Base-by-base conservation (phyloP, 345 rosid species). In the Ailanthus altissimus region DNA sequence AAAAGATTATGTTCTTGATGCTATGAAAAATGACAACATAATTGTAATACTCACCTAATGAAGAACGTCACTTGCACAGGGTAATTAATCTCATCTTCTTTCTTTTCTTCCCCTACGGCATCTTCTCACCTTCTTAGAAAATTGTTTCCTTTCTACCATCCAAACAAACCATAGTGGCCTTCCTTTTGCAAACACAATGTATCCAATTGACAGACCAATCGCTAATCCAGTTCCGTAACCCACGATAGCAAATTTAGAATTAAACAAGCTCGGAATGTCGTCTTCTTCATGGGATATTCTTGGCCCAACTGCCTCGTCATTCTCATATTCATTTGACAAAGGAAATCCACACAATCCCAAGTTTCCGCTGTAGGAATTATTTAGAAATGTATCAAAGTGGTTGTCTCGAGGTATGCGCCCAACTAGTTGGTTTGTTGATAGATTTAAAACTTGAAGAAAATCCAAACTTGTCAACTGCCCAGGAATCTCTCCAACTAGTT, bases 401-500 rank as follows among this genome's bases (percentile, higher is more conserved):
- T 20, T 20, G 3, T 73, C 72, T 23, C 25, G 40, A 51, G 78
- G 72, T n/a, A 75, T 67, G 2, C 25, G 65, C 13, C 79, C 66
- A 1, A 3, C 53, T 8, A 57, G 65, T 26, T 38, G 66, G 21
- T 67, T 76, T 5, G 45, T 2, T 0, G 79, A 51, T 14, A 66
- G 73, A 10, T 53, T 76, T 9, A 76, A 6, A 5, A 65, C 49
- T 13, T 23, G n/a, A 5, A 78, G 74, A 0, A 50, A 47, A 0
- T 57, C 56, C 20, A 82, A 21, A 21, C 26, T 20, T 47, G 45
- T 40, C 15, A 75, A 42, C 2, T 82, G 20, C 11, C 0, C 7
- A 0, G 79, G 84, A 46, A 81, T 81, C 5, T 9, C 5, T 0
- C 79, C 77, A 25, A 2, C 13, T 3, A 82, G 73, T 59, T 21